Evolutionary conservation across 345 rosid genomes (phyloP), one percentile per base, ranked within the genome.

Genomic region (Cardamine resedifolia): DNA sequence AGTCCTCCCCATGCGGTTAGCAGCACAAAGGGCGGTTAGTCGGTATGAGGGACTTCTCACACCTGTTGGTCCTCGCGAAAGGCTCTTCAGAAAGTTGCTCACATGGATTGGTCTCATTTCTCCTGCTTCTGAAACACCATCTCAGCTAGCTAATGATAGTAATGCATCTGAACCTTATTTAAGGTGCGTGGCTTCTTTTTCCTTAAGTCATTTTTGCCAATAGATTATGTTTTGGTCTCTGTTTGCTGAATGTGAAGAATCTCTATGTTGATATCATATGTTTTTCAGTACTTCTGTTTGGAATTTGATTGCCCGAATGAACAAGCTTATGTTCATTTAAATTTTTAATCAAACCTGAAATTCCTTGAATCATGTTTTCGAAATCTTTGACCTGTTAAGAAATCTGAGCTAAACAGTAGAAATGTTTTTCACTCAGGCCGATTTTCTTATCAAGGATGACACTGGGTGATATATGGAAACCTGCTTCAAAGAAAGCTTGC

Each of bases 1-100:
- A 15, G 89, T 87, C 26, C 96, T 94, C 63, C 97, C 96, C 38
- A 86, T 94, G 68, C 83, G 95, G 81, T 70, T 89, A 70, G 97
- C 98, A 51, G 97, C 98, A 71, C 91, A 89, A 85, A 94, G 82
- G 73, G 98, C 97, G 71, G 94, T 90, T 58, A 86, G 85, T 69
- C 90, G 95, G 50, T 94, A 90, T 66, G 88, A 90, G 79, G 96
- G 94, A 63, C 74, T 90, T 78, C 83, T 94, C 24, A 86, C 98
- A 51, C 85, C 90, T 28, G 81, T 81, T 78, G 98, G 98, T 76
- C 97, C 98, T 49, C 88, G 98, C 21, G 89, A 85, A 77, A 85
- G 87, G 86, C 92, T 94, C 63, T 79, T 94, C 31, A 80, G 84
- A 76, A 89, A 79, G 82, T 80, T 93, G 80, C 86, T 93, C 64